Evolutionary conservation across 768 basidiomycete species (phyloP).

Genomic region (Epithele typhae): DNA sequence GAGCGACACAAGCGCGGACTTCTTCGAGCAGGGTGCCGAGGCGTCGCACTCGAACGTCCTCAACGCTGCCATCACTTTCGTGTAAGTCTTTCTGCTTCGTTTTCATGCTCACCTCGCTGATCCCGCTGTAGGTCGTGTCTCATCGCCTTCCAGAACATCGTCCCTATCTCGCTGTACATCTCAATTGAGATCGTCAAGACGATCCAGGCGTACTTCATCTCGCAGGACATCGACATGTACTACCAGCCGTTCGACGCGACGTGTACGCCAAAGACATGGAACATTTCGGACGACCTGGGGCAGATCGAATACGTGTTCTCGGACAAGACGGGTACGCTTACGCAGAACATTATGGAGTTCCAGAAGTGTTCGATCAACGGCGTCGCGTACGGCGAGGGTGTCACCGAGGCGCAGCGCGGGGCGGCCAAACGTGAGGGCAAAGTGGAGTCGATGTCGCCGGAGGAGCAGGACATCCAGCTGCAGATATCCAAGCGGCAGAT

Average conservation of each 20-base stretch:
- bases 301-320: constrained; percentile 96
- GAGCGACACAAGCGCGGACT: constrained; percentile 58
- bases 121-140: constrained; percentile 66
- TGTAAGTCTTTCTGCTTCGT: constrained; percentile 47
- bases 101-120: not conserved
- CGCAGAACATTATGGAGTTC: constrained; percentile 98
- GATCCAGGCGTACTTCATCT: constrained; percentile 95
- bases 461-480: constrained; percentile 68
- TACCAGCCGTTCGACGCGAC: constrained; percentile 81
- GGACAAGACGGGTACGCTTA: constrained; percentile 96
- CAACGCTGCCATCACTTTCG: constrained; percentile 86
- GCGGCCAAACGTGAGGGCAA: constrained; percentile 81
- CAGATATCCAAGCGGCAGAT: constrained; percentile 66
- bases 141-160: constrained; percentile 96
- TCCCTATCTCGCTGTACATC: constrained; percentile 94
- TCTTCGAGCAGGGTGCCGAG: constrained; percentile 67
- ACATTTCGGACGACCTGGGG: constrained; percentile 96
- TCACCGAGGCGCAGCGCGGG: constrained; percentile 94
- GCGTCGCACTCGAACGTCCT: constrained; percentile 57
- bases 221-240: constrained; percentile 96
- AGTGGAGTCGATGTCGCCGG: constrained; percentile 58
- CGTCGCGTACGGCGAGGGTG: constrained; percentile 83
- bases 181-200: constrained; percentile 99
- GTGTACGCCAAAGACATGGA: constrained; percentile 97
- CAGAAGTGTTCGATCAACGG: constrained; percentile 91